Conservation (phyloP, 495 filamentous ascomycete species). For the Cercophora newfieldiana region DNA sequence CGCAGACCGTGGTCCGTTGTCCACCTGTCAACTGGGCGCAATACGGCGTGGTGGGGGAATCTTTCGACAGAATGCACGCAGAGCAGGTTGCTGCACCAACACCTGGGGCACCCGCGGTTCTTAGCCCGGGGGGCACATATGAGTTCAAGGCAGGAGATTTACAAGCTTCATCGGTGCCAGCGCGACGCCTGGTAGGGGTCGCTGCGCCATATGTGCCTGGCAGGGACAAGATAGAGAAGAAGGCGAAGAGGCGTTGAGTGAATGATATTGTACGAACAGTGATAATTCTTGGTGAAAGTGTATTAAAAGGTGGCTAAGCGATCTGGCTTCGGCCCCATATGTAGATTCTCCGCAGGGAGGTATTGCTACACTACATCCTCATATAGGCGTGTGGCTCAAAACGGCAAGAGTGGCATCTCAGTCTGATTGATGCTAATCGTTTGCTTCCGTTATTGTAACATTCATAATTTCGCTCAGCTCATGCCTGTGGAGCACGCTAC, state of each 20-base stretch:
- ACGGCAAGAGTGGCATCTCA: no score
- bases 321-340: no score
- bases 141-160: slow-evolving; percentile 44
- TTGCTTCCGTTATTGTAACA: not conserved
- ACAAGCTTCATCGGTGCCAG: slow-evolving; percentile 16
- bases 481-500: not conserved
- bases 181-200: slow-evolving; percentile 48
- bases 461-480: not conserved
- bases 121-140: slow-evolving; percentile 42
- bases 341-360: no score
- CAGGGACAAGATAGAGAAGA: slow-evolving; percentile 62
- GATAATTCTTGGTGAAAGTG: no score
- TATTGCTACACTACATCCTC: no score
- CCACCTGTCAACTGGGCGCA: slow-evolving; percentile 90
- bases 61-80: slow-evolving; percentile 78
- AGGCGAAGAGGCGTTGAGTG: slow-evolving; percentile 37
- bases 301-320: no score
- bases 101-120: slow-evolving; percentile 50
- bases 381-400: no score
- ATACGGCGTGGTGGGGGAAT: slow-evolving; percentile 78
- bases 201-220: slow-evolving; percentile 76
- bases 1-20: slow-evolving; percentile 81
- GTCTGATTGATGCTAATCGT: not conserved
- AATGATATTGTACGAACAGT: no score
- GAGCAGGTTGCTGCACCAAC: slow-evolving; percentile 69